Evolutionary conservation across 805 yeast species (phyloP), one percentile per base, ranked within the genome.

Genomic region (Trichomonascus vanleenenianus): DNA sequence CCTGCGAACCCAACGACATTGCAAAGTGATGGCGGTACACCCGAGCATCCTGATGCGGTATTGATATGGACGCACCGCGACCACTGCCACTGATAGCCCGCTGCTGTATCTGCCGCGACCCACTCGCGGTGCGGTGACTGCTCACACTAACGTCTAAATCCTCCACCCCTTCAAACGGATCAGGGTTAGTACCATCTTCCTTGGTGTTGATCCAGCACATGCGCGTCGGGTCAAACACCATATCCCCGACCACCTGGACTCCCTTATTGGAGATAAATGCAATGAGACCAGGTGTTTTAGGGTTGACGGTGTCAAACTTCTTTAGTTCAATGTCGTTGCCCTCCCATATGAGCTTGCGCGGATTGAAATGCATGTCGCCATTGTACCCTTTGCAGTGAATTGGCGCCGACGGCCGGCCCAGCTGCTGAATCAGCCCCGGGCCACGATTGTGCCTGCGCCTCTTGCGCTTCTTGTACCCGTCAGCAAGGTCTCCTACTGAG

Each of bases 321-420:
- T 68, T 53, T 40, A 78, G 59, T 18, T 78, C 84, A 27, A 68
- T 71, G 34, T 81, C 83, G 54, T 81, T 80, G 3, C 85, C 85
- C 53, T 76, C 81, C 87, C 86, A 81, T 39, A 66, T 64, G 52
- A 67, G 67, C 40, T 70, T 65, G 12, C 61, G 60, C 1, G 80
- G 72, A 51, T 81, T 79, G 55, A 68, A 81, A 40, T 65, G 67
- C 80, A 81, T 78, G 33, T 66, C 65, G 3, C 68, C 67, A 39
- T 42, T 32, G 10, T 42, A 38, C 12, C 50, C 63, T 25, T 52
- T 56, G 32, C 43, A 34, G 10, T 30, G n/a, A 5, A 42, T 43
- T 15, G 46, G 39, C 25, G 49, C 30, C 7, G 44, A 48, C 7
- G 56, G 56, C 3, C 46, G 39, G 1, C 56, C 54, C 37, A 55